Percentiles rank a stretch among this genome's conserved stretches.
Evolutionary conservation across 331 rosid species (phyloP).

Genomic region (Cydonia oblonga): DNA sequence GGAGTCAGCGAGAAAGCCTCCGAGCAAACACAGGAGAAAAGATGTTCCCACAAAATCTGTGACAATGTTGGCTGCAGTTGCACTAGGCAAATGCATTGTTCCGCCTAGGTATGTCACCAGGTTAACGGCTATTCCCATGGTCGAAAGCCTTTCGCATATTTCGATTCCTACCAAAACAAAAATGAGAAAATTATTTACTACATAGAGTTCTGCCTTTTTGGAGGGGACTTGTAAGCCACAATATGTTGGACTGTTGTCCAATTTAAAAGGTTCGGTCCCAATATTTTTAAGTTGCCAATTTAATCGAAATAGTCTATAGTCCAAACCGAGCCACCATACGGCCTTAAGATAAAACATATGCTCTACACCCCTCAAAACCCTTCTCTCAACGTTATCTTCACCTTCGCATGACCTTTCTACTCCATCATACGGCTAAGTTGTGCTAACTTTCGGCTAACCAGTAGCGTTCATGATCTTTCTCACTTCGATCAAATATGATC

Average conservation of each 20-base stretch:
- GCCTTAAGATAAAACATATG: background rate
- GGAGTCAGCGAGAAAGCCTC: slow-evolving; percentile 90
- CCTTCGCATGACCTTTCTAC: slow-evolving; percentile 9
- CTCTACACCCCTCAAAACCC: background rate
- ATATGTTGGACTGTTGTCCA: too few relatives aligned
- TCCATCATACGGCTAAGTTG: background rate
- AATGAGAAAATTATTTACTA: too few relatives aligned
- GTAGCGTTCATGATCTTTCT: too few relatives aligned
- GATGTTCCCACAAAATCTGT: slow-evolving; percentile 85
- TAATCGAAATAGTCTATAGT: too few relatives aligned
- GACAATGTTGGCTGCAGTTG: slow-evolving; percentile 81
- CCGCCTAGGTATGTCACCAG: slow-evolving; percentile 74
- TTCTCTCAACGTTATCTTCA: background rate
- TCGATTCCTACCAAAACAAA: slow-evolving; percentile 48
- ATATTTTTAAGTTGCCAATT: too few relatives aligned
- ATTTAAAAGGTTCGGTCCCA: too few relatives aligned
- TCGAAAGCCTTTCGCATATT: slow-evolving; percentile 86
- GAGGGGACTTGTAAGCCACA: too few relatives aligned
- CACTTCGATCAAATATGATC: too few relatives aligned
- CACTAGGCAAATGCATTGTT: slow-evolving; percentile 83
- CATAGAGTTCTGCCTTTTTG: too few relatives aligned
- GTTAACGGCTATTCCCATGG: slow-evolving; percentile 89
- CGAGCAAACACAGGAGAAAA: slow-evolving; percentile 77
- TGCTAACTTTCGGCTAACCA: background rate
- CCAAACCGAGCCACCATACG: too few relatives aligned